Base-by-base conservation (phyloP, 495 filamentous ascomycete genomes). In the Acidiella bohemica region DNA sequence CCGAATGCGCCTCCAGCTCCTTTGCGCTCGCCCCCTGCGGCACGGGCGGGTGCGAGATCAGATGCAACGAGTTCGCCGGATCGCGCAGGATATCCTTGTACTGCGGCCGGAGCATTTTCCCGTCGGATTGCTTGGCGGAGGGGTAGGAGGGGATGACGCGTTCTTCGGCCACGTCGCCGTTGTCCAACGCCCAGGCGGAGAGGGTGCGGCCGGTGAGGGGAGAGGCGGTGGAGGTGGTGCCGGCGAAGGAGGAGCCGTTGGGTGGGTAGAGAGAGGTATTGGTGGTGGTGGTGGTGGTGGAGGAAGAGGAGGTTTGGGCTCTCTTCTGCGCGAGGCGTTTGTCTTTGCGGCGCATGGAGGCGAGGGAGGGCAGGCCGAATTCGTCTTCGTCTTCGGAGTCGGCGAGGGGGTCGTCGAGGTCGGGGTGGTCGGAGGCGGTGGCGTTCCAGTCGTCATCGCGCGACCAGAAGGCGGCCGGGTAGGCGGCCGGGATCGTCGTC, bases 41-140 rank as follows among this genome's bases (percentile, higher is more conserved):
- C 14, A 80, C 66, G 1, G 81, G 63, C 1, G 84, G 78, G 58
- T 96, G 84, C 46, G 79, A 82, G 47, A 97, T 95, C 5, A 97
- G 73, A 59, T 97, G 87, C 25, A 97, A 65, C 17, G 86, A 84
- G 56, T 97, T 96, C 33, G 84, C 92, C 23, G 90, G 90, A 65
- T 97, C 90, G 64, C 78, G 78, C 10, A 97, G 60, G 4, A 97
- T 86, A 32, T 95, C 92, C 59, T 96, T 94, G 53, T 95, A 96
- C 58, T 97, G 90, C 32, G 92, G 90, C 26, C 92, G 76, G 12
- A 97, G 67, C 28, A 95, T 95, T 61, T 97, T 96, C 6, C 81
- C 88, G 53, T 94, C 88, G 44, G 65, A 75, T 57, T 83, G 88
- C 53, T 85, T 85, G 7, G 88, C 72, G 42, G 75, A 77, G 5